These are phyloP conservation scores for Phytophthora sp. DNA, from an alignment of 352 stramenopile species.

Conservation along the genomic window DNA sequence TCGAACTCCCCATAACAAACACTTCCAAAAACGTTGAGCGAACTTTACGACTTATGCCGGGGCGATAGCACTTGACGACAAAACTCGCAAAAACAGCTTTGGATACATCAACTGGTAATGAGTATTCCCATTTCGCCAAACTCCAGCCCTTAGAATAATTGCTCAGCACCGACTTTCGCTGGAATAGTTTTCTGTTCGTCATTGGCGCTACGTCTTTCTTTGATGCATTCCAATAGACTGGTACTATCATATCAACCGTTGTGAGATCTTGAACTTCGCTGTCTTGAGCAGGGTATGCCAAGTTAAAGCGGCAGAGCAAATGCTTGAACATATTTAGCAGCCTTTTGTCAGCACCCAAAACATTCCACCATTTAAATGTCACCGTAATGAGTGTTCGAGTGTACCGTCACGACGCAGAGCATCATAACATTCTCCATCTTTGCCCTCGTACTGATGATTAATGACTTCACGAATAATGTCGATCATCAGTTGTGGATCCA, in stretches of 20 bases:
- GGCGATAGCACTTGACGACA: slow-evolving; percentile 13
- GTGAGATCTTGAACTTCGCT: too few relatives aligned
- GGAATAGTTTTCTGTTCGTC: neutral
- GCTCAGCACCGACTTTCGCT: neutral
- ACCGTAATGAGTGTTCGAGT: slow-evolving; percentile 1
- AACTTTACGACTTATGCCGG: neutral
- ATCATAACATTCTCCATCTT: neutral
- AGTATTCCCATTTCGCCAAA: slow-evolving; percentile 21
- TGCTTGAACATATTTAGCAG: slow-evolving; percentile 9
- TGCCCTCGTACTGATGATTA: slow-evolving; percentile 14
- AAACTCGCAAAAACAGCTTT: slow-evolving; percentile 18
- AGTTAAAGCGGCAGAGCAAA: slow-evolving; percentile 13
- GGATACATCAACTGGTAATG: slow-evolving; percentile 11
- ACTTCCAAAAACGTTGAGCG: neutral
- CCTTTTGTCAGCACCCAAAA: neutral
- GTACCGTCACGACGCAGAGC: slow-evolving; percentile 5
- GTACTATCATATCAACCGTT: slow-evolving; percentile 21
- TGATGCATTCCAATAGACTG: slow-evolving; percentile 20
- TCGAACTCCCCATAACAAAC: slow-evolving; percentile 7
- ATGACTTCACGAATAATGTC: slow-evolving; percentile 22
- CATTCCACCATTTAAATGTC: slow-evolving; percentile 4
- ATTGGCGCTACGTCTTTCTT: neutral
- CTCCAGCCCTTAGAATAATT: neutral
- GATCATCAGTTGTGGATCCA: slow-evolving; percentile 20
- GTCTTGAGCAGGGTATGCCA: slow-evolving; percentile 19